Evolutionary conservation across 306 rosid species (phyloP), one percentile per base, ranked within the genome.

Genomic region (Medicago arabica): DNA sequence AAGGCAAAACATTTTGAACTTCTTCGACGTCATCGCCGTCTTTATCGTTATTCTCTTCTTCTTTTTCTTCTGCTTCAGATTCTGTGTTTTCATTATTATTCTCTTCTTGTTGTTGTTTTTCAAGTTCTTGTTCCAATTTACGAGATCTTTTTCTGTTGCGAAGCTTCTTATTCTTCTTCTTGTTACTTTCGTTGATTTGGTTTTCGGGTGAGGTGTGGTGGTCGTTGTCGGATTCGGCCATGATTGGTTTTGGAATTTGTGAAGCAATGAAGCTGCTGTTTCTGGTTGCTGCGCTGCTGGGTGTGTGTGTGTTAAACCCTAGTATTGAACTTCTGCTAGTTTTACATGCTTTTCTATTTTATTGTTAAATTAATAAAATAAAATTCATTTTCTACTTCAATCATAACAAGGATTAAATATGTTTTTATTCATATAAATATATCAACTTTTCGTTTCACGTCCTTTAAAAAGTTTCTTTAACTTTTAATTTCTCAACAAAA

Each of bases 141-240:
- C 78, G 81, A 9, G 76, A 77, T 75, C 88, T 84, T 21, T 84
- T 90, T 39, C 97, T 83, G 74, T 85, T 90, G 53, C 85, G 85
- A 1, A 38, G 75, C 80, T 90, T 87, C 88, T 85, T 87, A 78
- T 78, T 82, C 57, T 61, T 81, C 78, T 67, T 44, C 9, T 39
- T 62, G 8, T 5, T 5, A 34, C 64, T 80, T 76, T 69, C 17
- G 7, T 39, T 62, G 7, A 77, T 39, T 67, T 83, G 83, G 51
- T 76, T 86, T 34, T 77, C 81, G 0, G 75, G 44, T 2, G 71
- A 80, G 13, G 58, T 50, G 36, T 64, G 74, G 21, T 49, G 61
- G 14, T 46, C 67, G 67, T 64, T 68, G 3, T 82, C 83, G 28
- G 13, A 23, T 70, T 82, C 82, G 3, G 78, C 75, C 97, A 92